Percentiles rank a stretch among this genome's conserved stretches.
phyloP scores from a whole-genome alignment of 495 filamentous ascomycete genomes.

The Margaritispora aquatica region DNA sequence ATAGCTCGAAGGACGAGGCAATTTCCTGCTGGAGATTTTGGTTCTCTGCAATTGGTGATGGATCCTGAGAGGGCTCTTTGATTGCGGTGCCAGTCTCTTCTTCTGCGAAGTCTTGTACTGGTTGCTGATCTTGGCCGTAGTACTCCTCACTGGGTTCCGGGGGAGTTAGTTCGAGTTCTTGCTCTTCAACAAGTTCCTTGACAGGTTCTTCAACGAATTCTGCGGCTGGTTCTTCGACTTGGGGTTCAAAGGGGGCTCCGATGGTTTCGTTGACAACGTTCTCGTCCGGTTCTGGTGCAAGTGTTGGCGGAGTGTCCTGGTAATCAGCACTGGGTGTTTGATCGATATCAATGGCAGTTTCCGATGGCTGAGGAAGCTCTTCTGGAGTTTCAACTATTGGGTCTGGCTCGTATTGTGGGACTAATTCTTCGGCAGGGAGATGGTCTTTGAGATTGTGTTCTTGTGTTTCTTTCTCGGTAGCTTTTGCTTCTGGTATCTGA shows the following conservation, averaged over 20 bases:
- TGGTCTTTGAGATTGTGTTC: too few species aligned
- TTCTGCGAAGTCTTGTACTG: too few species aligned
- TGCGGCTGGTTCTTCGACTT: not conserved
- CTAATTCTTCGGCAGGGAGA: too few species aligned
- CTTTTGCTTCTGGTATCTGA: too few species aligned
- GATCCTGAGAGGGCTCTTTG: not conserved
- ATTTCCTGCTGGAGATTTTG: not conserved
- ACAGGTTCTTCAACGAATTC: not conserved
- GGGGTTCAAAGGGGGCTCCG: too few species aligned
- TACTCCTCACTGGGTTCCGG: not conserved
- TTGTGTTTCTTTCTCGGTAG: too few species aligned
- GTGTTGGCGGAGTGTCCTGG: not conserved
- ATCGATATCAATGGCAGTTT: too few species aligned
- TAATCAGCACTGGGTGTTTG: too few species aligned
- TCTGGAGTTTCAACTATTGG: too few species aligned
- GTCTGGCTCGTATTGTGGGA: too few species aligned
- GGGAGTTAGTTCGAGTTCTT: not conserved
- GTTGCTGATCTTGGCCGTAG: too few species aligned
- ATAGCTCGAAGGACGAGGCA: not conserved
- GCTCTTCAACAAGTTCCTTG: not conserved
- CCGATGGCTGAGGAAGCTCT: not conserved
- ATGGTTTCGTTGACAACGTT: not conserved
- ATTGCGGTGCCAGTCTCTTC: not conserved
- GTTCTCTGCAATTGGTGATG: not conserved
- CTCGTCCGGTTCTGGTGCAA: not conserved